Evolutionary conservation across 768 basidiomycete genomes (phyloP).

Genomic region (Paxillus rubicundulus): DNA sequence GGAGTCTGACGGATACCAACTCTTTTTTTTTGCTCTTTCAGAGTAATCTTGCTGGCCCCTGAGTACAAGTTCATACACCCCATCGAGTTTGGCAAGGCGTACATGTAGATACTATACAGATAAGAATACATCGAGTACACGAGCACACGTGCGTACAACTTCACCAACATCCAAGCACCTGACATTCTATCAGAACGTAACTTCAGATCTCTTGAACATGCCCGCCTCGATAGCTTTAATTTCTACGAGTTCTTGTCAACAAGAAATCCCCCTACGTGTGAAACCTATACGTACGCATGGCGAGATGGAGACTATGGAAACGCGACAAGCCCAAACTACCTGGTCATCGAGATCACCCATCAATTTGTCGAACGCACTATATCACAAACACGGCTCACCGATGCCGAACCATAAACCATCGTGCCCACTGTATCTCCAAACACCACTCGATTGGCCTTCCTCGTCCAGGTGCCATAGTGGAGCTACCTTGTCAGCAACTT

Average conservation of each 20-base stretch:
- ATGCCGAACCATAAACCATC: constrained; percentile 35
- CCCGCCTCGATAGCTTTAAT: constrained; percentile 31
- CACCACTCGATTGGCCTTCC: constrained; percentile 56
- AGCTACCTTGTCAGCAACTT: constrained; percentile 41
- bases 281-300: constrained; percentile 25
- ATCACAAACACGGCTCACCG: constrained; percentile 8
- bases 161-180: neutral
- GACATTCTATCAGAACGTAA: constrained; percentile 13
- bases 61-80: no score
- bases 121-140: no score
- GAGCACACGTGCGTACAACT: neutral
- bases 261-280: neutral
- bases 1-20: no score
- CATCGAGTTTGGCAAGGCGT: no score
- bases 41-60: no score
- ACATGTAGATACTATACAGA: no score
- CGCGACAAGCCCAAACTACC: constrained; percentile 25
- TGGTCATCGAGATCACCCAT: neutral
- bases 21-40: no score
- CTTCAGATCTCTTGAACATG: constrained; percentile 21
- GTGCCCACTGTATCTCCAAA: constrained; percentile 28
- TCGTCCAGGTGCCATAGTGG: constrained; percentile 58
- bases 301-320: constrained; percentile 31
- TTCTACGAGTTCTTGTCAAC: constrained; percentile 14
- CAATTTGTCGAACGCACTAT: neutral